Conservation (phyloP, 805 yeast genomes). For the Saturnispora saitoi region DNA sequence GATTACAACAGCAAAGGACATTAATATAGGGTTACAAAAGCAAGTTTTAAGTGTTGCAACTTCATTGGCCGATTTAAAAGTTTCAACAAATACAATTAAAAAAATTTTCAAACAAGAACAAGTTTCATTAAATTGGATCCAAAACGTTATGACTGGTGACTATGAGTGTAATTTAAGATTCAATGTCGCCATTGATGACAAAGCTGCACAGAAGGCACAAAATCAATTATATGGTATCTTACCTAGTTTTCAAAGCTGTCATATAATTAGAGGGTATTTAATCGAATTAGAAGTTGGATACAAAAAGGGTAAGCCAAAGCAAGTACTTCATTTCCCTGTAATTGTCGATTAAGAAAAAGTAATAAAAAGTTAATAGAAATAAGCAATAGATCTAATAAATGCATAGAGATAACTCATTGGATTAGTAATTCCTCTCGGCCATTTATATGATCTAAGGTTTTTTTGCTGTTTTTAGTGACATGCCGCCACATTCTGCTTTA, state of each 20-base stretch:
- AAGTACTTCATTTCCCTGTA: conserved; percentile 9
- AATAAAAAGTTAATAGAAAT: background rate
- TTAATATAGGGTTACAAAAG: conserved; percentile 13
- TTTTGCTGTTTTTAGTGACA: no score
- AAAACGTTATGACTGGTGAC: conserved; percentile 3
- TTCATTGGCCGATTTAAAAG: conserved; percentile 7
- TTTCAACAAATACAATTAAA: conserved; percentile 1
- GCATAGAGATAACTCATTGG: no score
- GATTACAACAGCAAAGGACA: conserved; percentile 6
- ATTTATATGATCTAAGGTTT: no score
- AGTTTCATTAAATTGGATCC: conserved; percentile 1
- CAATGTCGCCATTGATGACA: conserved; percentile 3
- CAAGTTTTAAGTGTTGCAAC: conserved; percentile 8
- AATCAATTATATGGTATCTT: conserved; percentile 9
- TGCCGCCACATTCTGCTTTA: no score
- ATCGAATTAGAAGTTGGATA: conserved; percentile 10
- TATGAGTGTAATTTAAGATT: conserved; percentile 5
- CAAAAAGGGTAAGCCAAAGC: conserved; percentile 10
- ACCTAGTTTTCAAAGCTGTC: conserved; percentile 15
- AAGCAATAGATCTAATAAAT: background rate
- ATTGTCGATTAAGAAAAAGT: conserved; percentile 5
- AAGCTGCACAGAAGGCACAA: background rate
- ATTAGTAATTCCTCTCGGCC: no score
- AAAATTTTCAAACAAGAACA: conserved; percentile 10
- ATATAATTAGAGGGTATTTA: conserved; percentile 12